Evolutionary conservation across 345 rosid genomes (phyloP), one percentile per base, ranked within the genome.

Genomic region (Moringa oleifera): DNA sequence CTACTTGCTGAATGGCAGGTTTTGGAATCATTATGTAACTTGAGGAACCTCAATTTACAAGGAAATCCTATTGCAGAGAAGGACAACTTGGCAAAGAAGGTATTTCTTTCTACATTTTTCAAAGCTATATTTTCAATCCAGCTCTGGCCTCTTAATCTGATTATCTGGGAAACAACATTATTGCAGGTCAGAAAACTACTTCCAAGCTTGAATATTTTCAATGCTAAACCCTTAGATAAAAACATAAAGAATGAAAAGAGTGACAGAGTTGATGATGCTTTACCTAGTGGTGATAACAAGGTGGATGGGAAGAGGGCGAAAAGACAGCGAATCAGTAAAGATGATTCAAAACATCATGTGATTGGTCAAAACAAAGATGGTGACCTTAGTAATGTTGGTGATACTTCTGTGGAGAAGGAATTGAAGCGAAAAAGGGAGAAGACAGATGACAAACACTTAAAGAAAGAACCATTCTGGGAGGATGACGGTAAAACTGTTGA

Each of bases 31-130:
- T 60, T 88, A 15, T 76, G 80, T 55, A 73, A 80, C 67, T 73
- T 90, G 66, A 75, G 76, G 61, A 90, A 85, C 76, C 85, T 93
- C 72, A 93, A 88, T 73, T 67, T 93, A 63, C 86, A 68, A 64
- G 96, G 98, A 62, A 93, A 93, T 75, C 96, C 90, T 0, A 58
- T 93, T 67, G 81, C 87, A 24, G 89, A 85, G 24, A 81, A 75
- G 4, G 92, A 83, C 36, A 90, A 86, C 74, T 66, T 83, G 49
- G 70, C 72, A 23, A 88, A 85, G 73, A 88, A 93, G 94, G 97
- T 88, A 33, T 58, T 45, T 9, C 0, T 33, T 22, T 37, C 19
- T 64, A 54, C 50, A 6, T 55, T 28, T 60, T 45, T 59, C 55
- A 25, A 18, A 9, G 61, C 24, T 6, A 45, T 25, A 0, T 68